A percentile compares a stretch with the other conserved stretches of the same genome.
Evolutionary conservation across 192 early-diverging fungal species (phyloP).

Genomic region (Linnemannia zychae): DNA sequence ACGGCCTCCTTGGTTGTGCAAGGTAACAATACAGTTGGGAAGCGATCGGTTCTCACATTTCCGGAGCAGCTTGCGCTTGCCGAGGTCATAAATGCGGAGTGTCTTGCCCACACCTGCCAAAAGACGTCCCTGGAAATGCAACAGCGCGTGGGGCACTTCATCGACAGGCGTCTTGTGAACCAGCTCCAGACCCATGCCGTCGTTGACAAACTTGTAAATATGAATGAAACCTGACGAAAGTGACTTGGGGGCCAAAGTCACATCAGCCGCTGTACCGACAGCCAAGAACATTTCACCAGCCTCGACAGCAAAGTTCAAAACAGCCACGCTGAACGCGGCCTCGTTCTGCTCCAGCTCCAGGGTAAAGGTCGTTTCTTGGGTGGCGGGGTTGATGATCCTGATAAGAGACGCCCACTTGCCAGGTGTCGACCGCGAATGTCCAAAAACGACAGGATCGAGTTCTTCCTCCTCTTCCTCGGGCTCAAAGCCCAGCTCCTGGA

Average conservation of each 20-base stretch:
- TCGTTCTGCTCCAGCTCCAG: slow-evolving; percentile 88
- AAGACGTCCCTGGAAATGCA: slow-evolving; percentile 88
- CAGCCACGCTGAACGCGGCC: slow-evolving; percentile 83
- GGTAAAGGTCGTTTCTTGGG: slow-evolving; percentile 74
- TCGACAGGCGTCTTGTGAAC: slow-evolving; percentile 92
- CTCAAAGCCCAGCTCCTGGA: slow-evolving; percentile 55
- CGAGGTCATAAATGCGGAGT: slow-evolving; percentile 94
- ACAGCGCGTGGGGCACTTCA: slow-evolving; percentile 85
- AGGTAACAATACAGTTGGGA: slow-evolving; percentile 76
- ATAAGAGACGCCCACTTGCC: slow-evolving; percentile 93
- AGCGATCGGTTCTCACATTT: slow-evolving; percentile 90
- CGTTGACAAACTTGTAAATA: slow-evolving; percentile 78
- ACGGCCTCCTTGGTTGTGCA: slow-evolving; percentile 86
- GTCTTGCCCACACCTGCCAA: slow-evolving; percentile 90
- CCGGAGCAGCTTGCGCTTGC: slow-evolving; percentile 88
- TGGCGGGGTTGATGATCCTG: slow-evolving; percentile 84
- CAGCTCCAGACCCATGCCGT: slow-evolving; percentile 78
- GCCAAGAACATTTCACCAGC: slow-evolving; percentile 75
- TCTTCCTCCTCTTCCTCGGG: slow-evolving; percentile 65
- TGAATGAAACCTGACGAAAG: slow-evolving; percentile 80
- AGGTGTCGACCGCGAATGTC: slow-evolving; percentile 71
- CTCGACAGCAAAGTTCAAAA: slow-evolving; percentile 71
- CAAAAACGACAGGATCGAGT: slow-evolving; percentile 76
- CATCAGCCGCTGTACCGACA: slow-evolving; percentile 86
- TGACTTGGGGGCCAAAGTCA: slow-evolving; percentile 76